Percentiles rank a stretch among this genome's conserved stretches.
Conservation (phyloP, 78 protist genomes). For the Chrysochromulina tobinii region DNA sequence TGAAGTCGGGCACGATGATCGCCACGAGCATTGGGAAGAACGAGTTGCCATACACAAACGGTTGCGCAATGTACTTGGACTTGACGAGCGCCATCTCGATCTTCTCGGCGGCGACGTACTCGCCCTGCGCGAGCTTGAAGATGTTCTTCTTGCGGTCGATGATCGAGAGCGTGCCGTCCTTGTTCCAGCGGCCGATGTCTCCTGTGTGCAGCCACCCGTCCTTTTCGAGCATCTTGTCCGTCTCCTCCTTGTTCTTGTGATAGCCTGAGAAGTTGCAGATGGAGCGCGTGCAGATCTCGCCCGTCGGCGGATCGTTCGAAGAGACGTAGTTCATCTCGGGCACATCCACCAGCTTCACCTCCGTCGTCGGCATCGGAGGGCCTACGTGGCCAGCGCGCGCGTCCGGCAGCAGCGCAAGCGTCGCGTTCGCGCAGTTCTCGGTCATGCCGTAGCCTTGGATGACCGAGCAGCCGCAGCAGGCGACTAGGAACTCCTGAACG, state of each 20-base stretch:
- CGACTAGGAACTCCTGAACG: constrained; percentile 57
- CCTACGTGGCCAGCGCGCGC: constrained; percentile 19
- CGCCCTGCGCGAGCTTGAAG: constrained; percentile 83
- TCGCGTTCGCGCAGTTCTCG: constrained; percentile 78
- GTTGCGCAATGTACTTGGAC: constrained; percentile 22
- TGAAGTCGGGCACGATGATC: constrained; percentile 68
- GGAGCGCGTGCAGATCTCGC: constrained; percentile 92
- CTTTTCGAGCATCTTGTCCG: constrained; percentile 69
- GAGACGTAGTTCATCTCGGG: constrained; percentile 84
- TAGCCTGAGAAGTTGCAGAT: constrained; percentile 83
- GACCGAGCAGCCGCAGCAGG: constrained; percentile 53
- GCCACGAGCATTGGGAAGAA: constrained; percentile 47
- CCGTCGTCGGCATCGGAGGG: constrained; percentile 37
- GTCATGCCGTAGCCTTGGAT: constrained; percentile 92
- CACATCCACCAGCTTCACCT: constrained; percentile 58
- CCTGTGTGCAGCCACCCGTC: constrained; percentile 98
- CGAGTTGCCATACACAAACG: constrained; percentile 65
- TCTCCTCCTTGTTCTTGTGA: constrained; percentile 79
- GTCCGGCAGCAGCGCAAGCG: constrained; percentile 17
- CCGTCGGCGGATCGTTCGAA: constrained; percentile 40
- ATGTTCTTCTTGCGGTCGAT: constrained; percentile 94
- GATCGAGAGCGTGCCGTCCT: constrained; percentile 72
- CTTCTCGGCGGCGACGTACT: constrained; percentile 84
- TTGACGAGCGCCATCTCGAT: constrained; percentile 47
- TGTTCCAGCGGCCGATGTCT: constrained; percentile 85